Evolutionary conservation across 345 rosid genomes (phyloP).

Genomic region (Arabidopsis thaliana): TAIR10.1 NC_003070.9:5994501-5995000

Average conservation of each 20-base stretch:
- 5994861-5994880: conserved; percentile 45
- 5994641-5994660: conserved; percentile 44
- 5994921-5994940: conserved; percentile 43
- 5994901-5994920: conserved; percentile 39
- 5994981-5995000: conserved; percentile 73
- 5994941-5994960: conserved; percentile 48
- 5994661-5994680: conserved; percentile 50
- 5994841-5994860: conserved; percentile 49
- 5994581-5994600: conserved; percentile 47
- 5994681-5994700: conserved; percentile 40
- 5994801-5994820: conserved; percentile 45
- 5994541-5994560: conserved; percentile 48
- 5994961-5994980: conserved; percentile 53
- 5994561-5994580: conserved; percentile 45
- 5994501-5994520: conserved; percentile 86
- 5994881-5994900: conserved; percentile 45
- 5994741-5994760: conserved; percentile 47
- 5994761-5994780: conserved; percentile 46
- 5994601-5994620: conserved; percentile 48
- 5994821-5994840: conserved; percentile 49
- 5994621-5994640: conserved; percentile 47
- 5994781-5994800: conserved; percentile 50
- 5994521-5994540: conserved; percentile 66
- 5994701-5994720: conserved; percentile 46
- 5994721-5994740: conserved; percentile 49